A percentile compares a stretch with the other conserved stretches of the same genome.
phyloP scores from a whole-genome alignment of 441 rosid species.

The Dalechampia spathulata region DNA sequence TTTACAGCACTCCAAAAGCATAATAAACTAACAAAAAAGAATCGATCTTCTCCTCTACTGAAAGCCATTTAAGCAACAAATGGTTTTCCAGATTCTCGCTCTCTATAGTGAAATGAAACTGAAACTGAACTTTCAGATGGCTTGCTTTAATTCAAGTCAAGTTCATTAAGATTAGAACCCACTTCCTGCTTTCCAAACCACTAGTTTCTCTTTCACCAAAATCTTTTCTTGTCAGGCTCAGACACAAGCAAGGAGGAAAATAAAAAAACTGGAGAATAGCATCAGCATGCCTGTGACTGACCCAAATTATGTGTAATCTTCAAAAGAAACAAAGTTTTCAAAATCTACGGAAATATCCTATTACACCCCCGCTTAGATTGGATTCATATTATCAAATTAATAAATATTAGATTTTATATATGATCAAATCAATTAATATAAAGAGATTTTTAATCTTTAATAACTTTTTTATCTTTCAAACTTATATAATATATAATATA shows the following conservation, averaged over 20 bases:
- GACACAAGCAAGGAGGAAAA: too few species aligned
- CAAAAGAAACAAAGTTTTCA: constrained; percentile 30
- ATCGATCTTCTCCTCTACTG: constrained; percentile 22
- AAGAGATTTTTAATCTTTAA: too few species aligned
- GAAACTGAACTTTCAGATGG: constrained; percentile 11
- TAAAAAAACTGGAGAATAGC: too few species aligned
- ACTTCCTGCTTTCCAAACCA: constrained; percentile 31
- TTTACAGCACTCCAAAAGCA: constrained; percentile 46
- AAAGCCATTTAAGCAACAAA: constrained; percentile 28
- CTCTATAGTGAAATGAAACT: constrained; percentile 11
- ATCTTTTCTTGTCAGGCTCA: constrained; percentile 30
- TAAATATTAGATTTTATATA: too few species aligned
- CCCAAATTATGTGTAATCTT: constrained; percentile 33
- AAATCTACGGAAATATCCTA: constrained; percentile 27
- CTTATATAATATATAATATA: too few species aligned
- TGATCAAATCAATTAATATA: too few species aligned
- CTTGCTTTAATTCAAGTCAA: constrained; percentile 21
- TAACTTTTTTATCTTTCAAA: too few species aligned
- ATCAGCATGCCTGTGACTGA: constrained; percentile 54
- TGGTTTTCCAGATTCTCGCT: constrained; percentile 19
- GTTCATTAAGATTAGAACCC: constrained; percentile 21
- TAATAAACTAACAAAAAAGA: constrained; percentile 32
- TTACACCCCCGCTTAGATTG: too few species aligned
- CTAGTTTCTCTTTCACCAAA: constrained; percentile 31
- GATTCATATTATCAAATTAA: too few species aligned